Conservation (phyloP, 2,329 filamentous ascomycete genomes). For the Plenodomus tracheiphilus region DNA sequence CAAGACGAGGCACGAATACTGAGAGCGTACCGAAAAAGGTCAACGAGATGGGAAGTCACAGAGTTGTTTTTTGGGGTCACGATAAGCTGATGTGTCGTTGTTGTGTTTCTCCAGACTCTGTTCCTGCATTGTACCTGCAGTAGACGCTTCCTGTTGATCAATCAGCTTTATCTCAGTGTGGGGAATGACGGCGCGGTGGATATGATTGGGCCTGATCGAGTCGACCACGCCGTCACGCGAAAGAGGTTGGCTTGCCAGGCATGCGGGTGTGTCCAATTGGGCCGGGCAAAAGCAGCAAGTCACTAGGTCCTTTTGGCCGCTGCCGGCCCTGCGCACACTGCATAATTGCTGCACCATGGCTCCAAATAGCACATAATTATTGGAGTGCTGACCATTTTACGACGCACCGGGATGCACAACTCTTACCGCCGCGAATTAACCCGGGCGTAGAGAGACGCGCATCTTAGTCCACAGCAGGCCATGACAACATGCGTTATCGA, state of each 20-base stretch:
- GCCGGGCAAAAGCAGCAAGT: conserved; percentile 30
- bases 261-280: background rate
- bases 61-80: conserved; percentile 17
- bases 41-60: background rate
- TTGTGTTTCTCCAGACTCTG: conserved; percentile 20
- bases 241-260: conserved; percentile 12
- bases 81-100: conserved; percentile 19
- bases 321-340: conserved; percentile 33
- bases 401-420: conserved; percentile 33
- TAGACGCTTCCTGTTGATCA: conserved; percentile 36
- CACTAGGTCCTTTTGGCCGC: conserved; percentile 22
- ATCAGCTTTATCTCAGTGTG: conserved; percentile 35
- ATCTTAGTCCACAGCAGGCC: conserved; percentile 6
- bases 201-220: conserved; percentile 31
- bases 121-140: conserved; percentile 44
- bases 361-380: conserved; percentile 43
- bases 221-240: conserved; percentile 35
- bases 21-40: conserved; percentile 1
- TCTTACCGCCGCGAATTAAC: conserved; percentile 13
- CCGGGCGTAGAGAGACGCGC: conserved; percentile 4
- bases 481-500: conserved; percentile 15
- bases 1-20: background rate
- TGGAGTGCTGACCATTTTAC: conserved; percentile 40
- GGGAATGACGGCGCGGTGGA: conserved; percentile 21
- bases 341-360: conserved; percentile 36